Evolutionary conservation across 139 green algal genomes (phyloP), one percentile per base, ranked within the genome.

Genomic region (Axilococcus clingmanii): DNA sequence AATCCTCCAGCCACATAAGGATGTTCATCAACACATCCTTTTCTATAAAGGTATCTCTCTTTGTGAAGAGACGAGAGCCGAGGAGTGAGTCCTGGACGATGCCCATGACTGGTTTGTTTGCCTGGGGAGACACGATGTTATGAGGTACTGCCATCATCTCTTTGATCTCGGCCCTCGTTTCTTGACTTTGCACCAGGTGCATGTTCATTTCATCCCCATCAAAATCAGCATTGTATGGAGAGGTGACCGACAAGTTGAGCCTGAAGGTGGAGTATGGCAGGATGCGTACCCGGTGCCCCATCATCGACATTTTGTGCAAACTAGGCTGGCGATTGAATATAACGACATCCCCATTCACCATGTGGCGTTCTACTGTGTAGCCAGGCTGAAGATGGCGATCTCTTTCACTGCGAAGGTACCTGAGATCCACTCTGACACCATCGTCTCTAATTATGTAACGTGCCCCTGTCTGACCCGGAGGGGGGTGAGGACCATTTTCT

Each of bases 131-230:
- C 33, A 99, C 85, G 54, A 99, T 95, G 80, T 94, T 95, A 48
- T 81, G 78, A 3, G 92, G 88, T 61, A 98, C 92, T 74, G 93
- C 86, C 92, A 98, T 98, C 42, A 99, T 86, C 66, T 97, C 75
- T n/a, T 68, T 61, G 43, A 89, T 86, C 75, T 98, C 92, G 2
- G 92, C 87, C 2, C 82, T 77, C 28, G 85, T 89, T 74, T 97
- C 90, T 20, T 88, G 84, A 17, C 74, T 83, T 74, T 96, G 91
- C 31, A 83, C 84, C 28, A 98, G 78, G 72, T 99, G 93, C 93
- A 99, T 97, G 85, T 99, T 99, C 93, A 99, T 99, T 76, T 99
- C 93, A 61, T 99, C 93, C 19, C 93, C 93, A 57, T 99, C 93
- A 72, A 99, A 99, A 67, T 99, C 93, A 43, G 93, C 93, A 71